Base-by-base conservation (phyloP, 2,329 filamentous ascomycete species). In the Pseudogymnoascus destructans region DNA sequence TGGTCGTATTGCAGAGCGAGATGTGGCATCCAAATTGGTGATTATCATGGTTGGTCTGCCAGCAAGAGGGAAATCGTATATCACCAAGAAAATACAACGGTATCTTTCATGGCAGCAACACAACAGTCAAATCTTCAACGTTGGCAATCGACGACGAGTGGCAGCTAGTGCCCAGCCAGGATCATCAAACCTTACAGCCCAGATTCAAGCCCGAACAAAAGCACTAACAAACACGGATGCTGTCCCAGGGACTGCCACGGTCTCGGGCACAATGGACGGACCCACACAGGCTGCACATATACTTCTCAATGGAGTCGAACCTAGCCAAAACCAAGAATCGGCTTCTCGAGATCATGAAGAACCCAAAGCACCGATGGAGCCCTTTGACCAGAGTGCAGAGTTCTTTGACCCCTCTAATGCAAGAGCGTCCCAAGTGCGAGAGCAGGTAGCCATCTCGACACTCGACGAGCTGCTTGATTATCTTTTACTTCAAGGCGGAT, bases 21-120 rank as follows among this genome's bases (percentile, higher is more conserved):
- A 98, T 78, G 87, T 98, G 55, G 93, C 91, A 55, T 87, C 93
- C 38, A 98, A 98, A 77, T 78, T 98, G 62, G 89, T 97, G 69
- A 95, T 98, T 67, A 84, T 98, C 70, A 98, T 98, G 93, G 93
- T 98, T 61, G 93, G 93, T 63, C 75, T 98, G 66, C 93, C 93
- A 2, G 93, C 93, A 8, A 80, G 93, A 67, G 93, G 93, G 69
- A 98, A 98, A 75, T 96, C 91, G 58, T 98, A 98, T 73, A 95
- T 98, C 67, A 97, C 93, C 61, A 97, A 97, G 77, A 98, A 98
- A 75, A 81, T 98, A 62, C 87, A 93, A 60, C 82, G 93, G 61
- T 98, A 97, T 70, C 75, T 98, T 56, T 92, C 95, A 55, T 98
- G 93, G 93, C 84, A 96, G 67, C 93, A 98, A 69, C 92, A 98